Evolutionary conservation across 805 yeast genomes (phyloP), one percentile per base, ranked within the genome.

Genomic region (Metschnikowia shivogae): DNA sequence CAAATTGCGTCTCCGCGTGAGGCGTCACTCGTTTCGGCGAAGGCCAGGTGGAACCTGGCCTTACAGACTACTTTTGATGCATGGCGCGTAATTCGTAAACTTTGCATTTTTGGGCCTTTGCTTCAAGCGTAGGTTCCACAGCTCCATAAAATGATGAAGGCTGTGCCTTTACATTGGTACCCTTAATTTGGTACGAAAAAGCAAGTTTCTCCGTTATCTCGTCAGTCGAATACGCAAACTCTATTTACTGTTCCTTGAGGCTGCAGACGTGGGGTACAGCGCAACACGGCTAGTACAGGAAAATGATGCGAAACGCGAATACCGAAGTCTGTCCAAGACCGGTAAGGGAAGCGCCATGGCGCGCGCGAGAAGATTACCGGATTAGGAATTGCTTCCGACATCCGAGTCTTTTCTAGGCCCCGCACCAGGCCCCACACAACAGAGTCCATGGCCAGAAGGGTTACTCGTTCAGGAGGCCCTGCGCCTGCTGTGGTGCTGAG

Each of bases 261-360:
- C 20, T 11, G 32, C 39, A 17, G 14, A 36, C 32, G 39, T 36
- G 39, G 39, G 39, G 39, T 36, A 12, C 39, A 27, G 14, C 32
- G 14, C 20, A 8, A 27, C 11, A 14, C 14, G 5, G 10, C 1
- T 5, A 1, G 14, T 36, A 14, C 39, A 27, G 39, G 3, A 27
- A 1, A 2, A 6, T 3, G 3, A 2, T 12, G 32, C 5, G 5
- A 22, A 22, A 9, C 40, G 34, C 5, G 12, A 8, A 14, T 1
- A 5, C 9, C 14, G 10, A 11, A 36, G 7, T 5, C 8, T 4
- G 5, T 14, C 40, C n/a, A 20, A 37, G 4, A 22, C 8, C 6
- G 26, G 26, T 6, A 29, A 12, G 6, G 20, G 40, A 29, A 19
- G 5, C 26, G 26, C 26, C 26, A 10, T 30, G 40, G 20, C 28